A percentile compares a stretch with the other conserved stretches of the same genome.
Evolutionary conservation across 2,329 filamentous ascomycete species (phyloP).

Genomic region (Alternaria ethzedia): DNA sequence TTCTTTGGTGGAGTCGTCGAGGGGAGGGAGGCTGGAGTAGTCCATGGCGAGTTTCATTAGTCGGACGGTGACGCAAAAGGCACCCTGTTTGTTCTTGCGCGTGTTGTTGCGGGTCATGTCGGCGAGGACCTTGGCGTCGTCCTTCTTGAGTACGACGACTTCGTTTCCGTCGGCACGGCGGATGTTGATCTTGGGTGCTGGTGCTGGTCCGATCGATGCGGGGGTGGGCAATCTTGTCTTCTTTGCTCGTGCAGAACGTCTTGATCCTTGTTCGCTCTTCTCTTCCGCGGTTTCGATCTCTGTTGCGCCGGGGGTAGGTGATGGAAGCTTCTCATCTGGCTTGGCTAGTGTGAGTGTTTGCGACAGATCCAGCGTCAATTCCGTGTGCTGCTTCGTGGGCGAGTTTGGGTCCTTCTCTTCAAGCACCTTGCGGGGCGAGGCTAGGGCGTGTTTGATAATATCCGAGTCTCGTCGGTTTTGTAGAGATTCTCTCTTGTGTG

Average conservation of each 20-base stretch:
- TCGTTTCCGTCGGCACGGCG: slow-evolving; percentile 51
- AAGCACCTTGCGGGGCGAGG: slow-evolving; percentile 53
- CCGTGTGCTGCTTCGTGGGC: slow-evolving; percentile 48
- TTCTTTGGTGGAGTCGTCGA: slow-evolving; percentile 20
- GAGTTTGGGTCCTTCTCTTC: slow-evolving; percentile 58
- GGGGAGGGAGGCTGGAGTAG: slow-evolving; percentile 18
- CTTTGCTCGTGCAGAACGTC: slow-evolving; percentile 44
- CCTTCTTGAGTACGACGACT: slow-evolving; percentile 55
- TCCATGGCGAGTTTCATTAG: slow-evolving; percentile 52
- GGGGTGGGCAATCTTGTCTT: slow-evolving; percentile 45
- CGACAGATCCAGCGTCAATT: slow-evolving; percentile 40
- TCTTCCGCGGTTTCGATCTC: slow-evolving; percentile 22
- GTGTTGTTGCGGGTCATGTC: slow-evolving; percentile 56
- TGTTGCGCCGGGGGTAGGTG: slow-evolving; percentile 20
- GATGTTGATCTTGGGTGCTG: slow-evolving; percentile 52
- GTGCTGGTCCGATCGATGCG: slow-evolving; percentile 22
- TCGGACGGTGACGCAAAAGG: slow-evolving; percentile 51
- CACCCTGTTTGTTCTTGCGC: slow-evolving; percentile 57
- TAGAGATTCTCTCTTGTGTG: slow-evolving; percentile 50
- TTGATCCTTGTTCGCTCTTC: slow-evolving; percentile 25
- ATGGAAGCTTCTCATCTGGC: slow-evolving; percentile 21
- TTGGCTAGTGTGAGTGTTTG: slow-evolving; percentile 35
- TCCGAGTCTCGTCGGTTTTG: slow-evolving; percentile 57
- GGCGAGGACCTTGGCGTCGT: slow-evolving; percentile 57
- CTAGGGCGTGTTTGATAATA: slow-evolving; percentile 54